Base-by-base conservation (phyloP, 306 rosid species). In the Cucumis hystrix region DNA sequence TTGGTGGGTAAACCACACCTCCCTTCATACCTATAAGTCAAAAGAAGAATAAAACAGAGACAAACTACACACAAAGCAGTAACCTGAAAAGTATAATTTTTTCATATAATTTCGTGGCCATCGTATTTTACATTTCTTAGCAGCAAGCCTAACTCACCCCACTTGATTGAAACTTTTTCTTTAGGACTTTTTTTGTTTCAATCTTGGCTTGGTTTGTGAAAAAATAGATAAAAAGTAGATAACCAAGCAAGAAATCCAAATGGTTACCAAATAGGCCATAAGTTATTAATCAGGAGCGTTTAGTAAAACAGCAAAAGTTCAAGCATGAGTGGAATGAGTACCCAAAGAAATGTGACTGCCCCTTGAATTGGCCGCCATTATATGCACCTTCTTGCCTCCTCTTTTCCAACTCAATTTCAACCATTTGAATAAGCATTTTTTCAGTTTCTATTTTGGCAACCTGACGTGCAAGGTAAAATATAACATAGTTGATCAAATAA, bases 391-490 rank as follows among this genome's bases (percentile, higher is more conserved):
- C 15, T 61, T 79, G 70, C 84, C 77, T 91, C 82, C 93, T 89
- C 86, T 92, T 96, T 78, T 80, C 89, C 84, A 96, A 89, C 87
- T 96, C 99, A 28, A 89, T 89, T 82, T 96, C 98, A 85, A 80
- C 98, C 99, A 96, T 96, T 88, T 96, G 93, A 75, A 96, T 92
- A 80, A 96, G 99, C 99, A 96, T 96, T 87, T 96, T 96, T 85
- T 96, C 99, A 59, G 99, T 96, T 87, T 96, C 99, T 84, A 96
- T 96, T 83, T 87, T 96, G 73, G 99, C 99, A 79, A 96, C 99
- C 99, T 96, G 57, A 69, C n/a, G 23, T 69, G 75, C 12, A 28
- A 25, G 16, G 20, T 40, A 67, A 28, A 16, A 60, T 25, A 23
- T 60, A 60, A 69, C 43, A 14, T 45, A 43, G 39, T 45, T 69